These are phyloP conservation scores for Gossypium aridum DNA, from an alignment of 441 rosid species.

Conservation along the genomic window DNA sequence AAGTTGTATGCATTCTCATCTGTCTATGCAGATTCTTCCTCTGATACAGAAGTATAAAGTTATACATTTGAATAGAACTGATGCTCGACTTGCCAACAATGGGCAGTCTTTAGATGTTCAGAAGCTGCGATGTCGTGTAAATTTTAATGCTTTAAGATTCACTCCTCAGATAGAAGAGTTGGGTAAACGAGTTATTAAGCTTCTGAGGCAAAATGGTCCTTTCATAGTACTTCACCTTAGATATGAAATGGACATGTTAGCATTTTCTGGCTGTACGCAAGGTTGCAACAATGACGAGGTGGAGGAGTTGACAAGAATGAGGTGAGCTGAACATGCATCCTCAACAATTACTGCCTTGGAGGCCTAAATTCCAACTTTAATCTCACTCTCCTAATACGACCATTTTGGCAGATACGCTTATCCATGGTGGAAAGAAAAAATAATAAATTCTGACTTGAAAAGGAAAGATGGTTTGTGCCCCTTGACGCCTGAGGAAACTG, in stretches of 20 bases:
- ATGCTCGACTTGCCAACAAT: constrained; percentile 79
- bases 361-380: not conserved
- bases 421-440: constrained; percentile 97
- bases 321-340: constrained; percentile 36
- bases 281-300: constrained; percentile 77
- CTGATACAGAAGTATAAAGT: constrained; percentile 77
- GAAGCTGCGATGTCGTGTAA: constrained; percentile 83
- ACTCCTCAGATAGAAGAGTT: constrained; percentile 88
- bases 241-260: constrained; percentile 97
- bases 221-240: constrained; percentile 86
- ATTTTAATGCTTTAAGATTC: constrained; percentile 72
- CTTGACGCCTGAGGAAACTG: constrained; percentile 91
- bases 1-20: not conserved
- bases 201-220: constrained; percentile 68
- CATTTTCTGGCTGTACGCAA: constrained; percentile 90
- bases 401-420: constrained; percentile 66
- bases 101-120: constrained; percentile 64
- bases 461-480: constrained; percentile 91
- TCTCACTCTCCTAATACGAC: not conserved
- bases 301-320: constrained; percentile 85
- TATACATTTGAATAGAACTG: constrained; percentile 76
- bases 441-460: constrained; percentile 75
- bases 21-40: constrained; percentile 69
- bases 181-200: constrained; percentile 70
- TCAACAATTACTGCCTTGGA: not conserved